Conservation (phyloP, 495 filamentous ascomycete species). For the Trichoderma reesei region DNA sequence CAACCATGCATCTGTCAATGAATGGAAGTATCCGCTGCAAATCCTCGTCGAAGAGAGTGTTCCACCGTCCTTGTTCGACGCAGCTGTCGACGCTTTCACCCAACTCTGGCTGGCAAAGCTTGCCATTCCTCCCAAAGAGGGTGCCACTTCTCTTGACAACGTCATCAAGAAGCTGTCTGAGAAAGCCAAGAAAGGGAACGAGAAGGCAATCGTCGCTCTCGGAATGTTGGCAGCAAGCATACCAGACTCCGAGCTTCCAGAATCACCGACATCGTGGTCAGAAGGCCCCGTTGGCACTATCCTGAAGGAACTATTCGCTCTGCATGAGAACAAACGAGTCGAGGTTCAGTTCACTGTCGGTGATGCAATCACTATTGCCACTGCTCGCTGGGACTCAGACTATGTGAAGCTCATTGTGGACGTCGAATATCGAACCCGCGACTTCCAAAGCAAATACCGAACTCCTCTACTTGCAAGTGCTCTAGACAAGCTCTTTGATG, state of each 20-base stretch:
- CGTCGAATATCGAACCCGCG: conserved; percentile 26
- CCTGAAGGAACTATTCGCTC: conserved; percentile 51
- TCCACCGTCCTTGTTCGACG: conserved; percentile 24
- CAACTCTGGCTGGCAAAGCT: conserved; percentile 65
- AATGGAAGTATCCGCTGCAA: not conserved
- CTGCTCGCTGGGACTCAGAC: conserved; percentile 64
- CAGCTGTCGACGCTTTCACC: conserved; percentile 54
- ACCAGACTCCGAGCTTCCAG: conserved; percentile 13
- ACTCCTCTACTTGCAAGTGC: conserved; percentile 41
- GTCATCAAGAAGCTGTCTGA: conserved; percentile 50
- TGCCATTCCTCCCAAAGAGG: conserved; percentile 18
- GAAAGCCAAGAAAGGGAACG: conserved; percentile 69
- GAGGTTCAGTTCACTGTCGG: conserved; percentile 85
- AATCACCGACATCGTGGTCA: conserved; percentile 1
- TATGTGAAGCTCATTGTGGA: conserved; percentile 41
- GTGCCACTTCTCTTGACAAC: conserved; percentile 16
- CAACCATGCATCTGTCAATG: not conserved
- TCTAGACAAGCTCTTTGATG: conserved; percentile 56
- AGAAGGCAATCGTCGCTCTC: conserved; percentile 66
- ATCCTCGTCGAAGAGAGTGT: conserved; percentile 1
- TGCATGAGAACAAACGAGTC: conserved; percentile 75
- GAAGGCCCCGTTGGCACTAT: conserved; percentile 34
- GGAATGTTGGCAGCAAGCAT: conserved; percentile 55
- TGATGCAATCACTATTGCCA: conserved; percentile 68
- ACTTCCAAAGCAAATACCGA: conserved; percentile 26